Percentiles rank a stretch among this genome's conserved stretches.
Conservation (phyloP, 306 rosid genomes). For the Bauhinia variegata region DNA sequence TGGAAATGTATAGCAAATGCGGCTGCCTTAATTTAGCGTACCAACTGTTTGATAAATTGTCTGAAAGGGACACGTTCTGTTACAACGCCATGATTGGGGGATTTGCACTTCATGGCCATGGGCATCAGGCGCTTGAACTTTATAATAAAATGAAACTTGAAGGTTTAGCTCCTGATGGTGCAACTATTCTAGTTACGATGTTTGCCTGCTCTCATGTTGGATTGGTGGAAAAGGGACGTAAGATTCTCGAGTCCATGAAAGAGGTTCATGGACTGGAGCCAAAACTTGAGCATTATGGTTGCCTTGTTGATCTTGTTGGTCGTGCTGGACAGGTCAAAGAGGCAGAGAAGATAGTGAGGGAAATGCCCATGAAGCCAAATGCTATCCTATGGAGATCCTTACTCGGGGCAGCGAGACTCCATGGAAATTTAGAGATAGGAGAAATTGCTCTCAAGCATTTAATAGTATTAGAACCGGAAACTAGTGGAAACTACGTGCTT, state of each 20-base stretch:
- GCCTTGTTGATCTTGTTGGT: constrained; percentile 16
- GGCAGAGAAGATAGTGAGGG: constrained; percentile 4
- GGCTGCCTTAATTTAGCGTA: constrained; percentile 13
- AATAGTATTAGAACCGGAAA: constrained; percentile 3
- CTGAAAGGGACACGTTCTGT: background rate
- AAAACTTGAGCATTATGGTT: constrained; percentile 20
- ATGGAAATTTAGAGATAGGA: constrained; percentile 9
- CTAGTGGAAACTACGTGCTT: constrained; percentile 20
- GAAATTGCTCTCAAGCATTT: constrained; percentile 6
- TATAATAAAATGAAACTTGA: constrained; percentile 16
- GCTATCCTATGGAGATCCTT: constrained; percentile 22
- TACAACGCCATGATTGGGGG: constrained; percentile 23
- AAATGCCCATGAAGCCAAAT: constrained; percentile 19
- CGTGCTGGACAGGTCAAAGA: constrained; percentile 15
- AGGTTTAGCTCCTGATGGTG: constrained; percentile 6
- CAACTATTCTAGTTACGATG: constrained; percentile 10
- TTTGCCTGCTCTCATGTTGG: constrained; percentile 12
- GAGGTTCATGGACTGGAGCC: constrained; percentile 2
- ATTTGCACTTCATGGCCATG: background rate
- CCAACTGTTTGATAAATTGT: constrained; percentile 17
- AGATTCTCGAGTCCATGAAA: constrained; percentile 1
- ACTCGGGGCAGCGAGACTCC: constrained; percentile 14
- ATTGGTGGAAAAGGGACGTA: background rate
- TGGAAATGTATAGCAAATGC: constrained; percentile 4
- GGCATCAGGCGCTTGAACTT: constrained; percentile 8